Evolutionary conservation across 2,329 filamentous ascomycete genomes (phyloP).

Genomic region (Drechslera avenae): DNA sequence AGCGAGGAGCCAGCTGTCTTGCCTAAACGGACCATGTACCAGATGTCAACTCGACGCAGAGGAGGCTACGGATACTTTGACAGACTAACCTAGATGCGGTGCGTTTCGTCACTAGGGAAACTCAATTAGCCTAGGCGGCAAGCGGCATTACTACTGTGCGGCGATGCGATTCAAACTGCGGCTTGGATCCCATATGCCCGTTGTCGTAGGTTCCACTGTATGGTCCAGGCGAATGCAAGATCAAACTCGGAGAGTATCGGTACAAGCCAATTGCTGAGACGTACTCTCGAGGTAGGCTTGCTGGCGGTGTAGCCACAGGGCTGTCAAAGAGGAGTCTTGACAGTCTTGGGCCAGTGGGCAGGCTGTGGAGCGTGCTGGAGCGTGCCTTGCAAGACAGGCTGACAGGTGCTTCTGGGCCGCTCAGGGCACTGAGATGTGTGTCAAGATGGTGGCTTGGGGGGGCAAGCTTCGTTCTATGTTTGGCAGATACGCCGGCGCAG

Average conservation of each 20-base stretch:
- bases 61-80: constrained; percentile 18
- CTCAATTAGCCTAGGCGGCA: constrained; percentile 31
- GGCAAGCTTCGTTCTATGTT: constrained; percentile 33
- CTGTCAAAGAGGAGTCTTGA: constrained; percentile 15
- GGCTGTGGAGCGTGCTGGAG: constrained; percentile 23
- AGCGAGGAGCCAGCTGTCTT: constrained; percentile 24
- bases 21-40: constrained; percentile 26
- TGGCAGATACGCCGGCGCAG: constrained; percentile 32
- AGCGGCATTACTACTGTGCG: constrained; percentile 28
- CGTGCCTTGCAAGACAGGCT: constrained; percentile 28
- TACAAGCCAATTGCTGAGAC: constrained; percentile 23
- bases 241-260: constrained; percentile 16
- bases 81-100: constrained; percentile 26
- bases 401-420: constrained; percentile 24
- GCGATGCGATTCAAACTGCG: constrained; percentile 22
- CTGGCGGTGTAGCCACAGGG: constrained; percentile 4
- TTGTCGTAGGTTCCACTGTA: constrained; percentile 9
- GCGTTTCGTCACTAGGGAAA: constrained; percentile 30
- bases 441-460: constrained; percentile 25
- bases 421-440: constrained; percentile 18
- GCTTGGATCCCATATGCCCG: constrained; percentile 27
- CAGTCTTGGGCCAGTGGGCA: constrained; percentile 21
- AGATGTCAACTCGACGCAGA: constrained; percentile 26
- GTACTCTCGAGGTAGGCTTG: constrained; percentile 13
- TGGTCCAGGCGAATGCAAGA: constrained; percentile 17